A percentile compares a stretch with the other conserved stretches of the same genome.
Evolutionary conservation across 2,329 filamentous ascomycete species (phyloP).

Genomic region (Phyllosticta capitalensis): DNA sequence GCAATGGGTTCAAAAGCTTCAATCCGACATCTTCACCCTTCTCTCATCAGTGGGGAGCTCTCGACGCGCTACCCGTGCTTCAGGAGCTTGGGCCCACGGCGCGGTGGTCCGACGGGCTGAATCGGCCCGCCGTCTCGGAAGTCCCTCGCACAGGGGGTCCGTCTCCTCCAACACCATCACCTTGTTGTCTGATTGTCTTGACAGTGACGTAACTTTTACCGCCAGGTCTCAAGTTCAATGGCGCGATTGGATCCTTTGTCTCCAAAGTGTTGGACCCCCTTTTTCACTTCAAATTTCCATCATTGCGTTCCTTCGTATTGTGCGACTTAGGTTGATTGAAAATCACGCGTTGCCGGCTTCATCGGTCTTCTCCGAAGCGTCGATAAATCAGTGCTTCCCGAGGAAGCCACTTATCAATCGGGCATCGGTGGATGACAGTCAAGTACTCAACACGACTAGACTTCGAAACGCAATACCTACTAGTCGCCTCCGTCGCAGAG

Average conservation of each 20-base stretch:
- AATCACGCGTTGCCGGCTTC: constrained; percentile 14
- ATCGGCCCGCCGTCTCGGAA: too few species aligned
- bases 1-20: not conserved
- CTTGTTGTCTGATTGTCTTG: too few species aligned
- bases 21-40: not conserved
- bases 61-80: too few species aligned
- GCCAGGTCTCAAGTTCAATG: too few species aligned
- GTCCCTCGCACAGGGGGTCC: too few species aligned
- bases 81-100: too few species aligned
- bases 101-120: too few species aligned
- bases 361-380: constrained; percentile 5
- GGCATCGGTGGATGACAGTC: too few species aligned
- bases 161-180: too few species aligned
- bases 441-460: too few species aligned
- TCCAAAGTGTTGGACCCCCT: constrained; percentile 25
- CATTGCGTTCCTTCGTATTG: not conserved
- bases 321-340: constrained; percentile 1
- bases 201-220: too few species aligned
- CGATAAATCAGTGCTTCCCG: not conserved
- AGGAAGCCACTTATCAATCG: not conserved
- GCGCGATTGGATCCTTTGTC: constrained; percentile 15
- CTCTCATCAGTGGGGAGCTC: too few species aligned
- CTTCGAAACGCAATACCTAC: not conserved
- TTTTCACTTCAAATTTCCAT: constrained; percentile 15
- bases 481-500: not conserved